phyloP scores from a whole-genome alignment of 148 eudicot species.

The Nepenthes mirabilis region DNA sequence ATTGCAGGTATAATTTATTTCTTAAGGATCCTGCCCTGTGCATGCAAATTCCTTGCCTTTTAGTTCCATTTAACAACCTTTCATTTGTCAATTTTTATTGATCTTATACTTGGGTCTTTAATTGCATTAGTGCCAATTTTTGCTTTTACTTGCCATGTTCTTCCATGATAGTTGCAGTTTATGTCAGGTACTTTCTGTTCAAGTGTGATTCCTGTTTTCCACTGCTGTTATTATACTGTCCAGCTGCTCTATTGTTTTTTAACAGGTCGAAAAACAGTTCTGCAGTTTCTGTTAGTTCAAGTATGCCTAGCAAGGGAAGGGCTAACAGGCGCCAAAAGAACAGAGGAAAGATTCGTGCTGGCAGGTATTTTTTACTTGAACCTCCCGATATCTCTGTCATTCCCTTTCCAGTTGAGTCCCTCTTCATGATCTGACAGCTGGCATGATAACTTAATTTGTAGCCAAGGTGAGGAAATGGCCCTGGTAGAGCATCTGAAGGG shows the following conservation, averaged over 20 bases:
- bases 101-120: too few relatives aligned
- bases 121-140: too few relatives aligned
- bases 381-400: neutral
- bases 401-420: neutral
- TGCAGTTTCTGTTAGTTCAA: slow-evolving; percentile 53
- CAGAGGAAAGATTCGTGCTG: slow-evolving; percentile 95
- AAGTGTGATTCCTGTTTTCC: neutral
- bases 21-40: too few relatives aligned
- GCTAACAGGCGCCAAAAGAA: slow-evolving; percentile 52
- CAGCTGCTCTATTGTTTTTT: neutral
- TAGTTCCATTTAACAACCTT: too few relatives aligned
- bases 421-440: slow-evolving; percentile 2
- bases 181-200: neutral
- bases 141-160: too few relatives aligned
- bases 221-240: neutral
- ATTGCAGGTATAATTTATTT: too few relatives aligned
- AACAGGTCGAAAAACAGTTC: slow-evolving; percentile 65
- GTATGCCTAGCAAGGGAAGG: slow-evolving; percentile 56
- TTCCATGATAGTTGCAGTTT: neutral
- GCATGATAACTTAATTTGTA: slow-evolving; percentile 16
- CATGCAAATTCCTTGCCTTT: too few relatives aligned
- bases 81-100: too few relatives aligned
- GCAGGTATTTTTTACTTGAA: slow-evolving; percentile 48
- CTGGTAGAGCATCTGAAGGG: slow-evolving; percentile 86
- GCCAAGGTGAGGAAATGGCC: slow-evolving; percentile 92